Conservation (phyloP, 345 rosid species). For the Populus davidiana region DNA sequence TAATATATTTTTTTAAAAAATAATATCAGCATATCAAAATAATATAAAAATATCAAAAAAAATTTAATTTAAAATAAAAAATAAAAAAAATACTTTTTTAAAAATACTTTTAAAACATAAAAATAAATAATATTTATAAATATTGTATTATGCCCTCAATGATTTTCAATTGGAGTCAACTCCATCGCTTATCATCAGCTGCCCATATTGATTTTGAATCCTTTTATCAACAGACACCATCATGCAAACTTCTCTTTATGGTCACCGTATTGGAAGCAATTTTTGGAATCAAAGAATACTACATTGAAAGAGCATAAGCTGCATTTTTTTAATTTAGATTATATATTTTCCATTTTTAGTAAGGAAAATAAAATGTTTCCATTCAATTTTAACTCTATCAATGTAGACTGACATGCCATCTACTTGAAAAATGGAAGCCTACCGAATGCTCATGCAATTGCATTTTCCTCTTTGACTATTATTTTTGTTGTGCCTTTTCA, state of each 20-base stretch:
- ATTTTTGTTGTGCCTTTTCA: too few relatives aligned
- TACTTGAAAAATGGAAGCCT: too few relatives aligned
- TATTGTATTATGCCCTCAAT: background rate
- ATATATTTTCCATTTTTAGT: background rate
- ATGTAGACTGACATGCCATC: too few relatives aligned
- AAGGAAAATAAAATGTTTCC: background rate
- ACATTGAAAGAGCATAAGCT: slow-evolving; percentile 22
- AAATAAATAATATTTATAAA: too few relatives aligned
- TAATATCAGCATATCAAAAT: too few relatives aligned
- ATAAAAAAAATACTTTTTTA: too few relatives aligned
- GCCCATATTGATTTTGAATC: slow-evolving; percentile 11
- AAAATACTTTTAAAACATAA: too few relatives aligned
- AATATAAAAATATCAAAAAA: too few relatives aligned
- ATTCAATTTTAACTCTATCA: background rate
- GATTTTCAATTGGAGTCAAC: slow-evolving; percentile 27
- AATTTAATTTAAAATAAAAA: too few relatives aligned
- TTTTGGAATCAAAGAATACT: slow-evolving; percentile 32
- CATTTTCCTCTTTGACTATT: too few relatives aligned
- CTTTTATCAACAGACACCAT: slow-evolving; percentile 24
- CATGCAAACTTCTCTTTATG: slow-evolving; percentile 24
- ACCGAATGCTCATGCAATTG: too few relatives aligned
- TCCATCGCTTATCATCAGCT: slow-evolving; percentile 7
- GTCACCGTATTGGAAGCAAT: slow-evolving; percentile 36
- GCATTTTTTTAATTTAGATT: background rate
- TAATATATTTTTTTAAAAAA: too few relatives aligned